phyloP scores from a whole-genome alignment of 208 protist species.

The Crithidia brevicula region DNA sequence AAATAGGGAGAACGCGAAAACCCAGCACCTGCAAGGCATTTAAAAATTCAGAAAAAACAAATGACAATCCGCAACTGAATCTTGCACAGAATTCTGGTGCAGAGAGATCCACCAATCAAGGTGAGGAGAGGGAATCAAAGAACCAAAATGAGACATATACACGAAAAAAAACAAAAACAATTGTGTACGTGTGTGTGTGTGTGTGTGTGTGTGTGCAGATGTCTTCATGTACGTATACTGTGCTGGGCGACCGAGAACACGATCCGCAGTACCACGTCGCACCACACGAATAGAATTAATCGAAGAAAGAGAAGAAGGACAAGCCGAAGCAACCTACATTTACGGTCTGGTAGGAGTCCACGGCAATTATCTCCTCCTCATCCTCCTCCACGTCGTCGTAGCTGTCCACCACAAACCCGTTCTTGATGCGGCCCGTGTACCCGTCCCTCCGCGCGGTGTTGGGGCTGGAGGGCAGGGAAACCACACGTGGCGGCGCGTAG shows the following conservation, averaged over 20 bases:
- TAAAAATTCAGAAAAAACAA: too few relatives aligned
- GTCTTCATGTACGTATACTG: background rate
- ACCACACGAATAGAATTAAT: constrained; percentile 22
- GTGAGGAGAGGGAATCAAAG: too few relatives aligned
- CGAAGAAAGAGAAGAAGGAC: constrained; percentile 57
- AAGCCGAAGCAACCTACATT: constrained; percentile 70
- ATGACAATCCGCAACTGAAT: too few relatives aligned
- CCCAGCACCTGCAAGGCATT: too few relatives aligned
- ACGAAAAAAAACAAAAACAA: constrained; percentile 7
- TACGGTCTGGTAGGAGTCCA: constrained; percentile 35
- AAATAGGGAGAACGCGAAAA: too few relatives aligned
- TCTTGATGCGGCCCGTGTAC: background rate
- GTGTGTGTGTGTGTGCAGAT: background rate
- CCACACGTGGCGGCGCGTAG: background rate
- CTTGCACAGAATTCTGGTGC: too few relatives aligned
- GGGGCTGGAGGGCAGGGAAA: background rate
- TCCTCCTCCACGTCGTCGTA: background rate
- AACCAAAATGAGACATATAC: background rate
- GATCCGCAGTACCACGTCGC: background rate
- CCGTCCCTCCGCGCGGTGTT: background rate
- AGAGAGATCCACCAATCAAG: too few relatives aligned
- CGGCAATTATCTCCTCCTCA: constrained; percentile 13
- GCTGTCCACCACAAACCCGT: background rate
- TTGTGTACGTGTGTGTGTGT: background rate
- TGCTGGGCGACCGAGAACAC: background rate